Base-by-base conservation (phyloP, 202 grass and related monocot species). In the Zoysia matrella region DNA sequence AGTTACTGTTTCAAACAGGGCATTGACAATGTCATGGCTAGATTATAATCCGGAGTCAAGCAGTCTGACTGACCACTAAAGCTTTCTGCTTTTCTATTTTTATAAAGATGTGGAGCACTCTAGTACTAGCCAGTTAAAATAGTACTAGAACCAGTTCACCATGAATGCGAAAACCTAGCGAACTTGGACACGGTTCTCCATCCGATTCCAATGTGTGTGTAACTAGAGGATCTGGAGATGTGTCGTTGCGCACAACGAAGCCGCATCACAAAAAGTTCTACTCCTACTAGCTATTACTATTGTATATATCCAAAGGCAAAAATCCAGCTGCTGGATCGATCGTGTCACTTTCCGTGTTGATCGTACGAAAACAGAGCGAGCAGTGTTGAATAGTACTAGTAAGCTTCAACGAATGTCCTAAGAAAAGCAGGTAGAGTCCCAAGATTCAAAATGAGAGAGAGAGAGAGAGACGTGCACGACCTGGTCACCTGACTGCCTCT, bases 1-100 rank as follows among this genome's bases (percentile, higher is more conserved):
- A 50, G 10, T 89, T 86, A 54, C 67, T 79, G 69, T 67, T 85
- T 73, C 81, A 81, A 91, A 91, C 75, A 71, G 50, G 54, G 6
- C 73, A 85, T 87, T 91, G 85, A 87, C 85, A 49, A 80, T 51
- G 63, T 12, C 72, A 77, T 52, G 18, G n/a, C 47, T 47, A 50
- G 4, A 42, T 52, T 72, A 62, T 30, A 30, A 49, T 51, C 44
- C 63, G 47, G 12, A 57, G 53, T 82, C 79, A 89, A 82, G 73
- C 53, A 88, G 36, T 39, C 30, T 12, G 51, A 57, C 66, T 66
- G 22, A 30, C 22, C 22, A 57, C 72, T 65, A 63, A 81, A 56
- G 66, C 13, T 42, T 41, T 65, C 7, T 2, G 14, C 36, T 41
- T 41, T 56, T 41, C 5, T 4, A 30, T 63, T 40, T 63, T 11